Base-by-base conservation (phyloP, 441 rosid species). In the Gossypium aridum region DNA sequence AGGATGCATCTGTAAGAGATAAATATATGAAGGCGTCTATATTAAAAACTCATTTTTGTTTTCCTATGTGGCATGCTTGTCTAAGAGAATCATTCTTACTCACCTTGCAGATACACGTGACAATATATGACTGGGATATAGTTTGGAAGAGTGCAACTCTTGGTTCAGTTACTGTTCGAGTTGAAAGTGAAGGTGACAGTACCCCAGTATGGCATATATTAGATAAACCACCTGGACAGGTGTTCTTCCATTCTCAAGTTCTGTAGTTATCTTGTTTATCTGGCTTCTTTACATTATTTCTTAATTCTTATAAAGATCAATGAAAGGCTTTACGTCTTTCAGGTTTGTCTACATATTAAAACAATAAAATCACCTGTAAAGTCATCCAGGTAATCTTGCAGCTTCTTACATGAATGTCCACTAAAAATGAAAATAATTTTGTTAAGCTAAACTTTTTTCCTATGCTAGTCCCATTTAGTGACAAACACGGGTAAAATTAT, bases 121-220 rank as follows among this genome's bases (percentile, higher is more conserved):
- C 98, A 59, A 93, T 96, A 86, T 92, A 93, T 85, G 99, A 96
- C 76, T 96, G 99, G 99, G 99, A 96, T 84, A 93, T 96, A 74
- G 89, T 96, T 78, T 96, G 99, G 99, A 96, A 93, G 85, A 96
- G 99, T 88, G 83, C 99, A 63, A 86, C 87, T 77, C 97, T 96
- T 78, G 99, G 99, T 83, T 91, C 99, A 43, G 99, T 92, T 73
- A 92, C 86, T 80, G 88, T 96, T 59, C 85, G 83, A 56, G 90
- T 96, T 81, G 97, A 93, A 79, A 87, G 83, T 74, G 99, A 93
- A 86, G 97, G 94, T 79, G 93, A 91, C 84, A 92, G 93, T 75
- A 93, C 88, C 72, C 91, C 97, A 70, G 84, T 89, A 60, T 96
- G 99, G 99, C 84, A 93, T 73, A 76, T 96, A 23, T 84, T 96